Evolutionary conservation across 192 early-diverging fungal genomes (phyloP), one percentile per base, ranked within the genome.

Genomic region (Gaertneriomyces sp.): DNA sequence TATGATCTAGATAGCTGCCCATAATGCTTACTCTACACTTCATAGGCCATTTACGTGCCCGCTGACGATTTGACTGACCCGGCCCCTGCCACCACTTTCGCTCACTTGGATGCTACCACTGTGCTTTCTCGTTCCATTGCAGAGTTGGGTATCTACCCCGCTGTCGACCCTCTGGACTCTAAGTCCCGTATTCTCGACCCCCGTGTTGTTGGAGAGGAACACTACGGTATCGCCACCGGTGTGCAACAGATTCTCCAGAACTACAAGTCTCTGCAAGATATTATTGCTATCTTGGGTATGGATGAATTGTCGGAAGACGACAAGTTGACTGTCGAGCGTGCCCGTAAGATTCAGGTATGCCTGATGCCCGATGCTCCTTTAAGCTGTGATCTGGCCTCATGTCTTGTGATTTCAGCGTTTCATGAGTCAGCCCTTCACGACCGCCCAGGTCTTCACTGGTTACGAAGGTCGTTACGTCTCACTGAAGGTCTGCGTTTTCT

Each of bases 51-150:
- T 79, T 95, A 98, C 79, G 93, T 98, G 75, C 95, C 95, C 61
- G 95, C 95, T 78, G 95, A 98, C 78, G 95, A 98, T 87, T 91
- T 98, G 88, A 98, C 95, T 49, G 95, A 98, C 86, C 95, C 95
- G 63, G 95, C 95, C 63, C 95, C 95, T 52, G 95, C 95, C 79
- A 98, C 95, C 72, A 96, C 95, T 70, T 98, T 98, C 80, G 92
- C 93, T 46, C 95, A 98, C 82, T 91, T 98, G 81, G 95, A 98
- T 81, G 93, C 95, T 82, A 98, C 93, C 78, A 98, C 96, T 80
- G 96, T 98, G 72, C 86, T 98, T 86, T 96, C 94, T 68, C 92
- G 96, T 88, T 85, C 86, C 79, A 98, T 98, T 78, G 91, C 96
- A 61, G 96, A 98, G 84, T 86, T 96, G 73, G 96, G 96, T 93